These are phyloP conservation scores for Plasmodium gonderi DNA, from an alignment of 169 alveolate species.

Conservation along the genomic window DNA sequence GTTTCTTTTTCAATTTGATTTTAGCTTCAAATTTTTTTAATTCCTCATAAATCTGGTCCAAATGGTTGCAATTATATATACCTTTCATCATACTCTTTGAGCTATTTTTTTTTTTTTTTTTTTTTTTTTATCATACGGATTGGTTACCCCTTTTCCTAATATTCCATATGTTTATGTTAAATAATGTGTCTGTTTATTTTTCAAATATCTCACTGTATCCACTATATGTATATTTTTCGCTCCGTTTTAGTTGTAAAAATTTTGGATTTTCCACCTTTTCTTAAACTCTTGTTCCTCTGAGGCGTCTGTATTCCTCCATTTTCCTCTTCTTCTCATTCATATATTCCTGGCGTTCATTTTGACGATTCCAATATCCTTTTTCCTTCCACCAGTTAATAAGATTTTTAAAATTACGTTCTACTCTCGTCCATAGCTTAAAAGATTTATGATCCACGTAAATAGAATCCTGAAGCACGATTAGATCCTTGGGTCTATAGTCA, in stretches of 20 bases:
- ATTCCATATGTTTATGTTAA: too few relatives aligned
- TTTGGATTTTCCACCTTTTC: neutral
- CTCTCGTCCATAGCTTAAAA: constrained; percentile 85
- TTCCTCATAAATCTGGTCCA: too few relatives aligned
- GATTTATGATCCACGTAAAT: constrained; percentile 84
- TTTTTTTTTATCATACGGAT: too few relatives aligned
- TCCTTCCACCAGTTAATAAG: constrained; percentile 88
- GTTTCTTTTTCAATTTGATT: too few relatives aligned
- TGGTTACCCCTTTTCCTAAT: too few relatives aligned
- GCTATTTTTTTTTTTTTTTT: too few relatives aligned
- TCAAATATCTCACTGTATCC: too few relatives aligned
- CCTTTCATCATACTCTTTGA: too few relatives aligned
- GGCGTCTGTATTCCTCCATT: constrained; percentile 72
- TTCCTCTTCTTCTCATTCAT: constrained; percentile 77
- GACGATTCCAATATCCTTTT: constrained; percentile 87
- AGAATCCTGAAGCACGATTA: constrained; percentile 83
- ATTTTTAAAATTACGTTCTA: constrained; percentile 29
- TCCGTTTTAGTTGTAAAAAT: neutral
- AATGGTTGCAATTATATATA: too few relatives aligned
- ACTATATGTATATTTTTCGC: too few relatives aligned
- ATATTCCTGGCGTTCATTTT: constrained; percentile 79
- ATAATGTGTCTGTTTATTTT: too few relatives aligned
- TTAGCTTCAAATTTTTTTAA: too few relatives aligned
- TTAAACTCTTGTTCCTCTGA: constrained; percentile 4
- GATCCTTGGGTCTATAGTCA: constrained; percentile 62